phyloP scores from a whole-genome alignment of 805 yeast genomes.

The Hanseniaspora lindneri region DNA sequence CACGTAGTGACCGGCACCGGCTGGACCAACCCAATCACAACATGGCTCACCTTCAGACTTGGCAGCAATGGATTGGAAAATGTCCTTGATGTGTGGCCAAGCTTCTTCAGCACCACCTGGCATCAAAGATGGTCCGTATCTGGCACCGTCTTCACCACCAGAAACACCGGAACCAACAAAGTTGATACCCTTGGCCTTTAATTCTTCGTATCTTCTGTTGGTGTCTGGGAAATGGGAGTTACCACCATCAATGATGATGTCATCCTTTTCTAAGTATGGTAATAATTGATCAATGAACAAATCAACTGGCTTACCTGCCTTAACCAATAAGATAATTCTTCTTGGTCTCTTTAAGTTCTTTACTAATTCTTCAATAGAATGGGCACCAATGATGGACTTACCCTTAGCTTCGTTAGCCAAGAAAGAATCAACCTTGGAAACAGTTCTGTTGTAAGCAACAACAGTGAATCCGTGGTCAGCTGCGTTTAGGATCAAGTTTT shows the following conservation, averaged over 20 bases:
- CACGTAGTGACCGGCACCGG: slow-evolving; percentile 97
- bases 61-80: slow-evolving; percentile 92
- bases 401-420: slow-evolving; percentile 93
- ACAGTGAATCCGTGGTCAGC: slow-evolving; percentile 98
- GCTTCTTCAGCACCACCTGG: slow-evolving; percentile 98
- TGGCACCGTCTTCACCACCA: slow-evolving; percentile 99
- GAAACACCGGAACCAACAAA: slow-evolving; percentile 99
- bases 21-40: slow-evolving; percentile 99
- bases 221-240: slow-evolving; percentile 98
- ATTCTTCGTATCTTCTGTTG: slow-evolving; percentile 88
- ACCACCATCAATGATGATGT: slow-evolving; percentile 98
- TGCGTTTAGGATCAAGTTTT: slow-evolving; percentile 89
- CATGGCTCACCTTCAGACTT: slow-evolving; percentile 98
- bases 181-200: slow-evolving; percentile 72
- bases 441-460: slow-evolving; percentile 97
- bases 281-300: slow-evolving; percentile 74
- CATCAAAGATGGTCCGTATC: slow-evolving; percentile 98
- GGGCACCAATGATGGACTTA: slow-evolving; percentile 90
- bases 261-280: slow-evolving; percentile 90
- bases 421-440: slow-evolving; percentile 88
- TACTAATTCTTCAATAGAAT: slow-evolving; percentile 75
- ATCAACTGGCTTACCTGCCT: slow-evolving; percentile 95
- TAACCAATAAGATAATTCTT: slow-evolving; percentile 84
- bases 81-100: slow-evolving; percentile 96
- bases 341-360: slow-evolving; percentile 92